Base-by-base conservation (phyloP, 768 basidiomycete species). In the Trametopsis cervina region DNA sequence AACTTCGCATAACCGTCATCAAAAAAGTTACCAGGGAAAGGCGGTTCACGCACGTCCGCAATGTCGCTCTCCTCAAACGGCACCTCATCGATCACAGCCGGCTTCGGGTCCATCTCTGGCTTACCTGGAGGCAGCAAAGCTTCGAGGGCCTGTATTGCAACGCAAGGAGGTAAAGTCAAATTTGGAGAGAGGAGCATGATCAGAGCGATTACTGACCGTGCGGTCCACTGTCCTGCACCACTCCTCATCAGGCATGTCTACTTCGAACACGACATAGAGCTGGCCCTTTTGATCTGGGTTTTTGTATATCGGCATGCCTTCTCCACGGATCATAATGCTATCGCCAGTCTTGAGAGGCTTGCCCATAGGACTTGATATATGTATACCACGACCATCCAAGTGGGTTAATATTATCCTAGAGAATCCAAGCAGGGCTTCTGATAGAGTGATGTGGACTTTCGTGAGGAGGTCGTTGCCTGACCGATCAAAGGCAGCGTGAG, bases 371-470 rank as follows among this genome's bases (percentile, higher is more conserved):
- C 79, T 84, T 0, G 80, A 68, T 11, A 96, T 78, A 29, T 79
- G 80, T 44, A 97, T 74, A n/a, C 92, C 92, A 12, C 92, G 80
- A 9, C 93, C 93, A 60, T 99, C 95, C 24, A 99, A 74, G 63
- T 99, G 95, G 5, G 84, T 88, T 49, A 99, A 70, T 20, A 96
- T 68, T 53, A 97, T 84, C 22, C 95, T 81, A 40, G 84, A 88
- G 69, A 99, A 94, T n/a, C 95, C 95, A 45, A 96, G 76, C 9
- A 98, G 76, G 2, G 93, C 89, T 66, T 99, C 95, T 9, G 93
- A 94, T 23, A 98, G 73, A 0, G 91, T 94, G 48, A 99, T 84
- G 40, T 82, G 81, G 48, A 92, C 79, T 25, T 77, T 81, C 2
- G 89, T 81, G 33, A 88, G 71, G 25, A 99, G 75, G 60, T 94